Evolutionary conservation across 345 rosid species (phyloP), one percentile per base, ranked within the genome.

Genomic region (Citrus australasica): DNA sequence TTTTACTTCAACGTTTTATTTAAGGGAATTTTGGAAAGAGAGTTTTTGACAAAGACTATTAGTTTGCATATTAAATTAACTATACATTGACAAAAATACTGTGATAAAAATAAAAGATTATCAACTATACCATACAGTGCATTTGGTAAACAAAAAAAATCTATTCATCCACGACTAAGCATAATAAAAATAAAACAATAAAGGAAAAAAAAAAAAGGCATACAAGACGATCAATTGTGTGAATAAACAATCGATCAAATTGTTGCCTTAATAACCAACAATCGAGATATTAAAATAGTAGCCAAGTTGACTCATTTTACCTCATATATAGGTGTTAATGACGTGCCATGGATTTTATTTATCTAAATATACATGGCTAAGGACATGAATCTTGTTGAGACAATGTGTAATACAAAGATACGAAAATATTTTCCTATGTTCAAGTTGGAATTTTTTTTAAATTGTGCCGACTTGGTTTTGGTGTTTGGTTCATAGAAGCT

Each of bases 371-470:
- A 22, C 78, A 35, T n/a, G 6, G 76, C 24, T 74, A 79, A 69
- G 79, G 75, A 80, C 69, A 75, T 66, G 79, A 75, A 71, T 78
- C 62, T 28, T 30, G 74, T 46, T 16, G 46, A 67, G 67, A 37
- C 11, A 35, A 2, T 5, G 28, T 33, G 40, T 19, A 42, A 27
- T 35, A 33, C 55, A 46, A 65, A 11, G 71, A 27, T 8, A 25
- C 25, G 24, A 37, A 19, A 10, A 9, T 51, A 51, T 60, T 75
- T 65, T 72, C 19, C 19, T 38, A 61, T 27, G 16, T 65, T 33
- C 87, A 77, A 85, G 67, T 75, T 75, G 82, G 62, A 32, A 69
- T 46, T 40, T 42, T 67, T 67, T 35, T 66, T 5, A 2, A 9
- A 6, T 30, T n/a, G 33, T 42, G n/a, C 48, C 81, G 68, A 53